Conservation (phyloP, 164 flowering plant species). For the Tetracentron sinense region DNA sequence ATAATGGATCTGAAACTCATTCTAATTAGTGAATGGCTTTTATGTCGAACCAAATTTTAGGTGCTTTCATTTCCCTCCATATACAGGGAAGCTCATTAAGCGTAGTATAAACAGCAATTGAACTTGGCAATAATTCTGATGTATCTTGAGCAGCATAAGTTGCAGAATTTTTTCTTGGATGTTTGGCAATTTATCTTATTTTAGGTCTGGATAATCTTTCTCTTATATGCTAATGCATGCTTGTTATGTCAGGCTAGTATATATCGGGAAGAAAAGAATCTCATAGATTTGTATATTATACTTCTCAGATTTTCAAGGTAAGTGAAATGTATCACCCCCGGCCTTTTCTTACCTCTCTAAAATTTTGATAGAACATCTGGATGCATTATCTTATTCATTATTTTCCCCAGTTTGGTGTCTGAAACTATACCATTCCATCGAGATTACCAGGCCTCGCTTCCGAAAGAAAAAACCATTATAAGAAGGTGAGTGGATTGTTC, state of each 20-base stretch:
- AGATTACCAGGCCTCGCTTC: conserved; percentile 61
- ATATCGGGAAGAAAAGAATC: conserved; percentile 76
- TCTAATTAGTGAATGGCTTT: no score
- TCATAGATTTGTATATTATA: conserved; percentile 80
- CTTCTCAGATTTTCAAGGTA: conserved; percentile 95
- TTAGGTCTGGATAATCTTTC: conserved; percentile 2
- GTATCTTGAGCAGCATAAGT: no score
- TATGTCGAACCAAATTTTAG: no score
- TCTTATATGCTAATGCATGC: not conserved
- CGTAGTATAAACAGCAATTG: no score
- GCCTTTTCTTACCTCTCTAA: not conserved
- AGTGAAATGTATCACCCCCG: not conserved
- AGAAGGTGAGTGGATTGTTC: conserved; percentile 42
- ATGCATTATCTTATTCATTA: conserved; percentile 10
- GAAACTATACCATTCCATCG: conserved; percentile 95
- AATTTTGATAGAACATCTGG: not conserved
- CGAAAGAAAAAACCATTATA: conserved; percentile 45
- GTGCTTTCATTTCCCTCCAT: no score
- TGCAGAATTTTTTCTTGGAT: no score
- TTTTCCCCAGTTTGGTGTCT: conserved; percentile 64
- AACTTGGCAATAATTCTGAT: no score
- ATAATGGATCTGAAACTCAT: no score
- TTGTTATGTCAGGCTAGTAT: conserved; percentile 62
- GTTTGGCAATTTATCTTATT: not conserved
- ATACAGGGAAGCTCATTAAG: no score